Base-by-base conservation (phyloP, 2,329 filamentous ascomycete species). In the Diaporthe helianthi region DNA sequence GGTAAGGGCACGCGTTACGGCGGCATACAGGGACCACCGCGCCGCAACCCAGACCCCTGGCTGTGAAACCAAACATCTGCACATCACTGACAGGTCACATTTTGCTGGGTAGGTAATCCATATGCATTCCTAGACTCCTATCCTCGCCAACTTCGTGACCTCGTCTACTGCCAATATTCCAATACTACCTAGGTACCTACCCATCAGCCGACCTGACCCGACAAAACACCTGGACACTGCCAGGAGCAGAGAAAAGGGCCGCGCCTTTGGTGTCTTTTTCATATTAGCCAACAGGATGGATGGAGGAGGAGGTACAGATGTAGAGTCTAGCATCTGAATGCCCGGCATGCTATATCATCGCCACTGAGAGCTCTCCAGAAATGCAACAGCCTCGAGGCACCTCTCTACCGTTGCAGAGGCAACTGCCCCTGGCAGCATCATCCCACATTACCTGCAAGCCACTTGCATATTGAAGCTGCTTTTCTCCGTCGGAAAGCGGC, bases 381-480 rank as follows among this genome's bases (percentile, higher is more conserved):
- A 10, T 7, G 22, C 24, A 26, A 22, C 22, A n/a, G 19, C 17
- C 9, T 22, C 19, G 9, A 41, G 22, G 12, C 47, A 46, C 24
- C 61, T 33, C 49, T 47, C 44, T 12, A 24, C 24, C 38, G n/a
- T 22, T n/a, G n/a, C 26, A 46, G 24, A 33, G 26, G 24, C 26
- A 19, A 46, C 17, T 26, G 10, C 38, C 38, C 38, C 22, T 46
- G 38, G 46, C 53, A 41, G 49, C 26, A 55, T 66, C 24, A 44
- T 55, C 46, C 61, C 60, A 46, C 58, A 60, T 55, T 19, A 60
- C 46, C 46, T 68, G 64, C 65, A 65, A 65, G 69, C 69, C 66
- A 60, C 33, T 54, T 70, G 68, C 65, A 65, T 47, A 54, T 49
- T n/a, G 54, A 61, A 29, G 52, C 52, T 68, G 67, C 22, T 13